Conservation (phyloP, 441 rosid species). For the Dalechampia spathulata region DNA sequence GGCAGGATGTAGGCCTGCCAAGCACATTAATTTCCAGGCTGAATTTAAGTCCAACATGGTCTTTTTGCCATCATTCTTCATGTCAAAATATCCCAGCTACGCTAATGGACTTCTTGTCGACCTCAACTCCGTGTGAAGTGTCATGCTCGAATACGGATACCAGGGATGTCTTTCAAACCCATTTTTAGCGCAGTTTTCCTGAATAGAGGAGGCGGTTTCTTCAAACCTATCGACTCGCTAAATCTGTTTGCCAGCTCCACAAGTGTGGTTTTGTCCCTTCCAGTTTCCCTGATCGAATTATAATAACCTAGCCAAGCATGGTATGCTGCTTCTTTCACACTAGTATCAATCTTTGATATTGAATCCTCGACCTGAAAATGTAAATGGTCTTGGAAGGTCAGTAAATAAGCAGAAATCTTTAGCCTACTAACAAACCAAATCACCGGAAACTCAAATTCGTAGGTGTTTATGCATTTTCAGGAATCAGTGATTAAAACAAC, state of each 20-base stretch:
- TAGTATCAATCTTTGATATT: conserved; percentile 61
- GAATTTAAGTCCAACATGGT: conserved; percentile 14
- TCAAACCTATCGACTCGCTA: conserved; percentile 68
- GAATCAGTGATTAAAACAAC: too few species aligned
- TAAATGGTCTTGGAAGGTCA: conserved; percentile 6
- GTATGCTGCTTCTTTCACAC: conserved; percentile 86
- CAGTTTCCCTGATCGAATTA: conserved; percentile 71
- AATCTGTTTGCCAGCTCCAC: conserved; percentile 74
- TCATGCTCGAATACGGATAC: conserved; percentile 53
- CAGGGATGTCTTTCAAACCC: conserved; percentile 86
- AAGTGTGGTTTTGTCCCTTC: conserved; percentile 75
- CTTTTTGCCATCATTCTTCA: neutral
- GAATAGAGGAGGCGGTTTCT: conserved; percentile 61
- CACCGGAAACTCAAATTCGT: neutral
- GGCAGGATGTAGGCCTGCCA: neutral
- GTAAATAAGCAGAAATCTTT: neutral
- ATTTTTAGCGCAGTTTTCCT: conserved; percentile 77
- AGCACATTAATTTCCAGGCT: neutral
- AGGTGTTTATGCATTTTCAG: too few species aligned
- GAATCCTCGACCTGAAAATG: conserved; percentile 53
- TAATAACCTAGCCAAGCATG: conserved; percentile 97
- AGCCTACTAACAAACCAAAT: neutral
- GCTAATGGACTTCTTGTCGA: neutral
- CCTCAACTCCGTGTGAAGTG: neutral
- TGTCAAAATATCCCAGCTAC: neutral